Evolutionary conservation across 192 early-diverging fungal genomes (phyloP).

Genomic region (Backusella liffmaniae): DNA sequence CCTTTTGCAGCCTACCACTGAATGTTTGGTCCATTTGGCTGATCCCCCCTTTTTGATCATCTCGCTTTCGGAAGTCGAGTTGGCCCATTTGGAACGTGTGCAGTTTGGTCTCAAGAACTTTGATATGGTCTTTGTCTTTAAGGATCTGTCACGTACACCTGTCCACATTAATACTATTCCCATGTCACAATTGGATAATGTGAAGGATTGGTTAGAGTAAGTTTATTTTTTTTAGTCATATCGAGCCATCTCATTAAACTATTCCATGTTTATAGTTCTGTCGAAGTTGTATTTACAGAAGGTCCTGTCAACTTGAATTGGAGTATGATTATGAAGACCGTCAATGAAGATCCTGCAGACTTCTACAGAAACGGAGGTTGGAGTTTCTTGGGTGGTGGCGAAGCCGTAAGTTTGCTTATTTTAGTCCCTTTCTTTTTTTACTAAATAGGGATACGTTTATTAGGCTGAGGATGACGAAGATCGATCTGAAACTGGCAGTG

Average conservation of each 20-base stretch:
- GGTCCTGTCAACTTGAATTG: slow-evolving; percentile 94
- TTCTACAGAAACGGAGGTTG: slow-evolving; percentile 95
- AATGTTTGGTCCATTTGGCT: slow-evolving; percentile 94
- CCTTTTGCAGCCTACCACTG: slow-evolving; percentile 90
- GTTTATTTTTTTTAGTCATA: too few species aligned
- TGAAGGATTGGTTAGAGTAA: slow-evolving; percentile 93
- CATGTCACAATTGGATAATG: slow-evolving; percentile 85
- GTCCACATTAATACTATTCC: slow-evolving; percentile 98
- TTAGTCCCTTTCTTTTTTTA: too few species aligned
- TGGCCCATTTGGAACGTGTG: slow-evolving; percentile 96
- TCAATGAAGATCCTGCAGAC: slow-evolving; percentile 86
- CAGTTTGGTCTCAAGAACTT: slow-evolving; percentile 98
- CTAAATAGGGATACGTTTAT: not conserved
- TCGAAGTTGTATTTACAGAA: slow-evolving; percentile 91
- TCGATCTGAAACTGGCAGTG: slow-evolving; percentile 55
- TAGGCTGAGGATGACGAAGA: slow-evolving; percentile 55
- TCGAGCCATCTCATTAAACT: too few species aligned
- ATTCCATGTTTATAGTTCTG: slow-evolving; percentile 49
- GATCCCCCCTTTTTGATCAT: slow-evolving; percentile 92
- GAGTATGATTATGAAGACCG: slow-evolving; percentile 97
- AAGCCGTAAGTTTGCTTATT: slow-evolving; percentile 44
- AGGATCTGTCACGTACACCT: slow-evolving; percentile 83
- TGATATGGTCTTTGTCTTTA: slow-evolving; percentile 97
- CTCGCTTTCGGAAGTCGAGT: slow-evolving; percentile 89
- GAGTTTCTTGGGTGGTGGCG: slow-evolving; percentile 78